Evolutionary conservation across 495 filamentous ascomycete species (phyloP).

Genomic region (Stereocaulon alpinum): DNA sequence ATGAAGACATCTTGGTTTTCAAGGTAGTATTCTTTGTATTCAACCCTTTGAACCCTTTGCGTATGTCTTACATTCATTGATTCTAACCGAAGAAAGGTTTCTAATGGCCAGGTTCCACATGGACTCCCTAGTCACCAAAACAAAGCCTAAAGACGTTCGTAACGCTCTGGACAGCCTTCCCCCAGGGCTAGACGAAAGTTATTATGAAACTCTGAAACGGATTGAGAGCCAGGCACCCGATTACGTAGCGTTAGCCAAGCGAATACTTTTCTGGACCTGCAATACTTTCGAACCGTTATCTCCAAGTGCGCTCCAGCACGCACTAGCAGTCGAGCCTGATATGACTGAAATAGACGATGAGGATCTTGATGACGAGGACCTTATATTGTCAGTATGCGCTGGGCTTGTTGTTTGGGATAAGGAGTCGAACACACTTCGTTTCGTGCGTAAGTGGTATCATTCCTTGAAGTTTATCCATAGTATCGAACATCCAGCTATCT

Average conservation of each 20-base stretch:
- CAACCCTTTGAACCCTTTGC: no score
- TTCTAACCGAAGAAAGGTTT: neutral
- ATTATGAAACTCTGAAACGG: neutral
- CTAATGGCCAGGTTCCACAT: constrained; percentile 5
- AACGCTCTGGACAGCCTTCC: neutral
- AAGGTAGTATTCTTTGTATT: no score
- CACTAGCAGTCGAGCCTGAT: neutral
- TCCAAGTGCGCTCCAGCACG: neutral
- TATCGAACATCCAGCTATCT: neutral
- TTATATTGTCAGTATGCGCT: neutral
- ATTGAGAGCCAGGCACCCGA: neutral
- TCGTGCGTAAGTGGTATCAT: neutral
- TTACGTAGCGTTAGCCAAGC: neutral
- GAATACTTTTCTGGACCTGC: constrained; percentile 1
- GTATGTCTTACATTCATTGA: no score
- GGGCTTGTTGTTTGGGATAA: neutral
- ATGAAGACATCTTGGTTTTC: no score
- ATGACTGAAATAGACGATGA: neutral
- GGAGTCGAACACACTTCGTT: neutral
- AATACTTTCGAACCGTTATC: neutral
- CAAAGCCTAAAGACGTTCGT: neutral
- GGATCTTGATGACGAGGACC: constrained; percentile 5
- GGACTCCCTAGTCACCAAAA: neutral
- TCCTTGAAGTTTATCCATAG: neutral
- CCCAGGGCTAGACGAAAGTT: neutral